These are phyloP conservation scores for Crotalaria pallida DNA, from an alignment of 306 rosid species.

Conservation along the genomic window DNA sequence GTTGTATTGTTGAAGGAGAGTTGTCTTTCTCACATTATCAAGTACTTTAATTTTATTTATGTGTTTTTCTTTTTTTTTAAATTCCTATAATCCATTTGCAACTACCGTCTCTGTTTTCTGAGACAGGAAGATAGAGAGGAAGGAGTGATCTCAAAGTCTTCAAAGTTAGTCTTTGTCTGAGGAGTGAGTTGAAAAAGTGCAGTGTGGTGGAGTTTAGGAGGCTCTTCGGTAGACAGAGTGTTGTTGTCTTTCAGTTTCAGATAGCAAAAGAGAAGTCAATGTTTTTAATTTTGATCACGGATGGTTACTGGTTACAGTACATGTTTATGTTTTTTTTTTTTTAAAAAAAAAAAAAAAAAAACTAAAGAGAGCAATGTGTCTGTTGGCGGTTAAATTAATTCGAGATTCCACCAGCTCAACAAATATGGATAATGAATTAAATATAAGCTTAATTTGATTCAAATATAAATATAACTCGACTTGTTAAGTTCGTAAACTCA, in stretches of 20 bases:
- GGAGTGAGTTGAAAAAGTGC: constrained; percentile 36
- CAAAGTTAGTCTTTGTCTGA: constrained; percentile 43
- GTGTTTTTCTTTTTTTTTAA: background rate
- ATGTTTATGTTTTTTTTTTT: no score
- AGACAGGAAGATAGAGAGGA: constrained; percentile 32
- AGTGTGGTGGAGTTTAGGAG: constrained; percentile 21
- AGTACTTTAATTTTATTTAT: background rate
- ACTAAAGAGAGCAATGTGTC: no score
- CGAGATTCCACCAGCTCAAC: no score
- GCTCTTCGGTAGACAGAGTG: constrained; percentile 22
- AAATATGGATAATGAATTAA: no score
- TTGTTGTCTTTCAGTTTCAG: constrained; percentile 25
- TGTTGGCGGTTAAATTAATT: no score
- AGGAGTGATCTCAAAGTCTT: constrained; percentile 67
- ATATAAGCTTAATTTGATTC: no score
- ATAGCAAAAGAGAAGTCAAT: constrained; percentile 12
- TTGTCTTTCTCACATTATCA: constrained; percentile 46
- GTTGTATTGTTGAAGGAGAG: constrained; percentile 43
- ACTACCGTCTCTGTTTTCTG: constrained; percentile 21
- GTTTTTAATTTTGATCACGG: background rate
- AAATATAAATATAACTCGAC: no score
- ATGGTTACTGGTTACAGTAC: no score
- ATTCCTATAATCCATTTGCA: constrained; percentile 21
- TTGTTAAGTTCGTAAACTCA: no score
- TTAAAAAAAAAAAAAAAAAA: no score